Conservation (phyloP, 2,329 filamentous ascomycete genomes). For the Zasmidium cellare region DNA sequence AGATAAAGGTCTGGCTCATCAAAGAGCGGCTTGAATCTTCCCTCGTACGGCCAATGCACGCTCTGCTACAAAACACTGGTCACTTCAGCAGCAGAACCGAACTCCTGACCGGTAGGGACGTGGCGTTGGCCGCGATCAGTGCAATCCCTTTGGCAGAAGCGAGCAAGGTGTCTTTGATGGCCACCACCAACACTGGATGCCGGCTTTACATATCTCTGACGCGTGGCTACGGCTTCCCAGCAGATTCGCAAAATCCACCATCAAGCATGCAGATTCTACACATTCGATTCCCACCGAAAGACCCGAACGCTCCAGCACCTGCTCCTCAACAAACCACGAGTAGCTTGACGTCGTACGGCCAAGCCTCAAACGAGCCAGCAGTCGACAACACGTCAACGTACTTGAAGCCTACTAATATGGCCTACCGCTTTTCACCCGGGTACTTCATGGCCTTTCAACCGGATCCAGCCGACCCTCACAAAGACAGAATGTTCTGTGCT, state of each 20-base stretch:
- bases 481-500: conserved; percentile 73
- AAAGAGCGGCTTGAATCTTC: conserved; percentile 59
- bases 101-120: conserved; percentile 64
- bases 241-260: conserved; percentile 66
- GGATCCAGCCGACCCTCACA: conserved; percentile 45
- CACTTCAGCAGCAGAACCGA: conserved; percentile 78
- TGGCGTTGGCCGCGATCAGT: conserved; percentile 79
- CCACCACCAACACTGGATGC: conserved; percentile 85
- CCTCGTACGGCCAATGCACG: conserved; percentile 55
- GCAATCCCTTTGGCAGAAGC: conserved; percentile 79
- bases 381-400: conserved; percentile 36
- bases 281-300: conserved; percentile 82
- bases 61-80: conserved; percentile 69
- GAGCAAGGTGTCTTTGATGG: conserved; percentile 82
- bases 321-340: conserved; percentile 21
- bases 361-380: conserved; percentile 14
- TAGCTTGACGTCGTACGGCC: conserved; percentile 22
- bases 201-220: conserved; percentile 91
- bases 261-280: conserved; percentile 98
- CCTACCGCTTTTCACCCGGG: conserved; percentile 71
- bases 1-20: conserved; percentile 89
- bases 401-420: conserved; percentile 38
- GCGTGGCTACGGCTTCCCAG: conserved; percentile 64
- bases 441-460: conserved; percentile 85
- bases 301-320: conserved; percentile 22